These are phyloP conservation scores for Daldinia concentrica DNA, from an alignment of 495 filamentous ascomycete species.

Conservation along the genomic window DNA sequence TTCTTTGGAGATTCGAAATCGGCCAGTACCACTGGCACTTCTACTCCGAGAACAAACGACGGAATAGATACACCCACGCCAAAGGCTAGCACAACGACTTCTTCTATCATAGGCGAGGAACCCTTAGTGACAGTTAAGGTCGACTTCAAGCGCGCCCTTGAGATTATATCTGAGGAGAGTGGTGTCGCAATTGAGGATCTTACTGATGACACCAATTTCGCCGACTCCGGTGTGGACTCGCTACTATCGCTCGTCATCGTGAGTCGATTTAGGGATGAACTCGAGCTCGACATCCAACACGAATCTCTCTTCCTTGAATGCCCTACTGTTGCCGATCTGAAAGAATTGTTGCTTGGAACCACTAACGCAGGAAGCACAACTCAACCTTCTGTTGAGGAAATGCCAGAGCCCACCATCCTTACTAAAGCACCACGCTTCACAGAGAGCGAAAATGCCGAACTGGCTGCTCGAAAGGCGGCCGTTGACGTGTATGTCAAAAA, in stretches of 20 bases:
- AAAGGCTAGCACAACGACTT: background rate
- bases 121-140: background rate
- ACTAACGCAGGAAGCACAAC: background rate
- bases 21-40: background rate
- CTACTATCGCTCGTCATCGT: constrained; percentile 58
- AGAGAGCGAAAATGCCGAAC: background rate
- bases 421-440: background rate
- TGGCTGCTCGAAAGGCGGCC: background rate
- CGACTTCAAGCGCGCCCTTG: background rate
- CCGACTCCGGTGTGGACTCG: constrained; percentile 58
- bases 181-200: constrained; percentile 63
- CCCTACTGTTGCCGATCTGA: constrained; percentile 16
- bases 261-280: constrained; percentile 53
- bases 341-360: background rate
- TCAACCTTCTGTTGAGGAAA: background rate
- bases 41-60: background rate
- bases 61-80: background rate
- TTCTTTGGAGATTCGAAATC: constrained; percentile 3
- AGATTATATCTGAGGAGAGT: constrained; percentile 25
- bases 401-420: background rate
- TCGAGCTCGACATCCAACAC: constrained; percentile 55
- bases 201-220: constrained; percentile 49
- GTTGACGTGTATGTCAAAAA: background rate
- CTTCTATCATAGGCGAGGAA: background rate
- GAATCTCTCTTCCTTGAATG: constrained; percentile 50